Base-by-base conservation (phyloP, 2,329 filamentous ascomycete genomes). In the Hypoxylon sp. region DNA sequence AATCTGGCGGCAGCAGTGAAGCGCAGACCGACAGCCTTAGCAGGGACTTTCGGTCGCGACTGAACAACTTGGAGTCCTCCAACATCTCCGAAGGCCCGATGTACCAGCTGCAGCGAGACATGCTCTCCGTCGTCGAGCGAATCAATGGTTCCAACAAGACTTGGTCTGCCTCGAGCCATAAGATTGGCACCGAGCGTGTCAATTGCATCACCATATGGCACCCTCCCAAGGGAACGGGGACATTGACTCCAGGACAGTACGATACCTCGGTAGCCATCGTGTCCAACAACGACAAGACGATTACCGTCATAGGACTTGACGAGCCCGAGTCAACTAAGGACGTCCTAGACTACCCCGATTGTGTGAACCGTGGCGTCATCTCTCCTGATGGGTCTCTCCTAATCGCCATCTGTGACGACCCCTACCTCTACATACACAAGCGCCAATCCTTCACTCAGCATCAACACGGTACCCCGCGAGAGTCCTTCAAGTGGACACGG, bases 361-460 rank as follows among this genome's bases (percentile, higher is more conserved):
- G 86, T 59, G 93, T 97, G 75, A 99, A 99, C 65, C 91, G 95
- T 66, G 90, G 92, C 23, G 84, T 92, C n/a, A 87, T 99, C 42
- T 97, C 93, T 5, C 94, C 93, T 0, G 89, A 97, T 67, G 93
- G 92, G 1, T 82, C 80, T 13, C 73, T 93, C 7, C 78, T 97
- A 13, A 81, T 92, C 4, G 90, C 91, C 2, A 89, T 97, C 31
- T 89, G 93, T 29, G 94, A 99, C 67, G 88, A 92, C 63, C 88
- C 91, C 1, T 89, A 85, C 58, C 83, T 93, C 13, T 97, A 94
- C 70, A 86, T 97, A 59, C 94, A 96, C 69, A 76, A 82, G 58
- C 78, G 87, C 57, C 46, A 51, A 15, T n/a, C 60, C 35, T 68
- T 69, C 2, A 68, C 67, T 29, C 71, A 75, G 60, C 62, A 37